A percentile compares a stretch with the other conserved stretches of the same genome.
phyloP scores from a whole-genome alignment of 305 asterid species.

The Andrographis paniculata region DNA sequence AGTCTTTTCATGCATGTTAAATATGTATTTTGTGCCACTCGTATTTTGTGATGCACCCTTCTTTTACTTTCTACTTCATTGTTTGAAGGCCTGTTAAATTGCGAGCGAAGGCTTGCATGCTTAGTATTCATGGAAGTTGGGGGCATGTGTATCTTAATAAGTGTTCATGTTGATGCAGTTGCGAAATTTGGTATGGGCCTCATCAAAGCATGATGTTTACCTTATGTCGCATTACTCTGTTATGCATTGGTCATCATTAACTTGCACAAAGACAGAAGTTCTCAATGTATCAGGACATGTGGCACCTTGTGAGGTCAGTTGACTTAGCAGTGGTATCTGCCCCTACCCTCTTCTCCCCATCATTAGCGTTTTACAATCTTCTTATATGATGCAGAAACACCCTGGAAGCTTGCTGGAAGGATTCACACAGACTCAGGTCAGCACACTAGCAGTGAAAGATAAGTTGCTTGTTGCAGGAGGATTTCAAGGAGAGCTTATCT shows the following conservation, averaged over 20 bases:
- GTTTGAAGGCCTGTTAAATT: no score
- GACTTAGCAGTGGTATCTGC: neutral
- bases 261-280: conserved; percentile 44
- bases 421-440: conserved; percentile 83
- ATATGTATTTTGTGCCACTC: no score
- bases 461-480: conserved; percentile 93
- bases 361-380: conserved; percentile 1
- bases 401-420: conserved; percentile 96
- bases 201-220: conserved; percentile 67
- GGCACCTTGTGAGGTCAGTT: conserved; percentile 45
- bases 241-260: conserved; percentile 59
- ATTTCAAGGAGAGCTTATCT: conserved; percentile 79
- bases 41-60: neutral
- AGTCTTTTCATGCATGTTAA: neutral
- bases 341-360: neutral
- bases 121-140: neutral
- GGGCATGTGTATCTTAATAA: neutral
- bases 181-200: conserved; percentile 60
- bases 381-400: conserved; percentile 56
- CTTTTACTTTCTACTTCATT: neutral
- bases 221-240: conserved; percentile 53
- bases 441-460: conserved; percentile 88
- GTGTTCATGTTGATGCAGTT: conserved; percentile 36
- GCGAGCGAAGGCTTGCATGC: neutral
- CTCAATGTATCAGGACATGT: conserved; percentile 63